A percentile compares a stretch with the other conserved stretches of the same genome.
phyloP scores from a whole-genome alignment of 768 basidiomycete genomes.

The Sarcodon sp. region DNA sequence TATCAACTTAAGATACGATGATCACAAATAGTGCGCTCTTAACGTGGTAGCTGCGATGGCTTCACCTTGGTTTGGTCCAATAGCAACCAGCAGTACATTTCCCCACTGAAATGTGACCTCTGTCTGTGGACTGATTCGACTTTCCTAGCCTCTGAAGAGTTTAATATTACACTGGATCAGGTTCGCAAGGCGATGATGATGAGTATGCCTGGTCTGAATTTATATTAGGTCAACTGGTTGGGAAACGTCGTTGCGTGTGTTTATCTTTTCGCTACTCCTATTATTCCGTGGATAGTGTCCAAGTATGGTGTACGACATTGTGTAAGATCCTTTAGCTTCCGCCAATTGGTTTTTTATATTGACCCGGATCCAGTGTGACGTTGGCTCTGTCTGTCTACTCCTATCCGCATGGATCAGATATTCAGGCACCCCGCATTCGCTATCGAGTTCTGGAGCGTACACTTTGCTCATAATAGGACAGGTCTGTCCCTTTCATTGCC shows the following conservation, averaged over 20 bases:
- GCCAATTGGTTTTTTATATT: not conserved
- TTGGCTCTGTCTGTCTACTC: conserved; percentile 40
- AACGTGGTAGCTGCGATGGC: conserved; percentile 53
- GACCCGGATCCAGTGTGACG: conserved; percentile 37
- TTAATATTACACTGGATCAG: conserved; percentile 53
- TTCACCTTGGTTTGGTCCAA: conserved; percentile 81
- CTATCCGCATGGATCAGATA: conserved; percentile 69
- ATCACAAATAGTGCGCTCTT: conserved; percentile 37
- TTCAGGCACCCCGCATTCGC: conserved; percentile 46
- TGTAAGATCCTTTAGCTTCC: conserved; percentile 24
- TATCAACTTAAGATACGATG: not conserved
- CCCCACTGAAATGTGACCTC: not conserved
- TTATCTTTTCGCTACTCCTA: conserved; percentile 49
- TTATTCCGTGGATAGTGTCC: conserved; percentile 43
- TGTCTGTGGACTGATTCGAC: not conserved
- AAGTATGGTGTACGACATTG: conserved; percentile 49
- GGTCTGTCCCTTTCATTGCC: conserved; percentile 20
- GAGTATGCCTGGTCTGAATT: no score
- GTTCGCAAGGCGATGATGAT: no score
- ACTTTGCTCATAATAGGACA: conserved; percentile 61
- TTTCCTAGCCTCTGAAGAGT: conserved; percentile 42
- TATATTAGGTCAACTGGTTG: conserved; percentile 54
- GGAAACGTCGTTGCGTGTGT: conserved; percentile 52
- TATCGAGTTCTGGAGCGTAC: conserved; percentile 42
- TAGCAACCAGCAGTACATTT: conserved; percentile 48